Evolutionary conservation across 305 asterid genomes (phyloP), one percentile per base, ranked within the genome.

Genomic region (Solanum hybrid): DNA sequence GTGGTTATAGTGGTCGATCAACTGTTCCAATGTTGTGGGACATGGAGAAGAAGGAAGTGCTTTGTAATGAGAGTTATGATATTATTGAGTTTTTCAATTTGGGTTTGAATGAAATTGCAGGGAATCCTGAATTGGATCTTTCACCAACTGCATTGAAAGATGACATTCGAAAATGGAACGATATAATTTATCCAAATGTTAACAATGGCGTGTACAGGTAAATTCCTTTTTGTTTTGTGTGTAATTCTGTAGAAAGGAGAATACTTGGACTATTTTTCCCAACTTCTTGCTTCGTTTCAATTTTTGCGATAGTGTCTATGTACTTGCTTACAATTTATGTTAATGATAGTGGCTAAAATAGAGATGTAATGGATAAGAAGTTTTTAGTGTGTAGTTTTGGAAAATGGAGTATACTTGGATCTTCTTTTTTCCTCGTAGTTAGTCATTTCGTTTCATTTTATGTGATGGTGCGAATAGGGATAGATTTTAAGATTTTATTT

Each of bases 11-110:
- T 29, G 98, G 98, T 78, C 90, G 99, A 85, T 92, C 95, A 14
- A 96, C 99, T 9, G 99, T 97, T 1, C 99, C 99, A 32, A 95
- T 97, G 99, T 92, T 97, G 75, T 97, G 99, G 99, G 97, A 96
- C 90, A 91, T 45, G 27, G 93, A 88, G 37, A 79, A 36, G 45
- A 96, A 93, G 39, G 96, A 96, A 27, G 96, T 97, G 79, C 87
- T 96, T 5, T 96, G 99, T 90, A 97, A 97, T 57, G 99, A 97
- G 95, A 97, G 99, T 89, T 96, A 95, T 51, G 99, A 96, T 89
- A 96, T 96, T 73, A 91, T 96, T 0, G 94, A 93, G 13, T 90
- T 97, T 29, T 96, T 97, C 88, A 97, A 96, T 91, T 93, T 93
- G 8, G 97, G 96, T 76, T 90, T 97, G 88, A 94, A 96, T 26